phyloP scores from a whole-genome alignment of 495 filamentous ascomycete species.

The Sporormia fimetaria region DNA sequence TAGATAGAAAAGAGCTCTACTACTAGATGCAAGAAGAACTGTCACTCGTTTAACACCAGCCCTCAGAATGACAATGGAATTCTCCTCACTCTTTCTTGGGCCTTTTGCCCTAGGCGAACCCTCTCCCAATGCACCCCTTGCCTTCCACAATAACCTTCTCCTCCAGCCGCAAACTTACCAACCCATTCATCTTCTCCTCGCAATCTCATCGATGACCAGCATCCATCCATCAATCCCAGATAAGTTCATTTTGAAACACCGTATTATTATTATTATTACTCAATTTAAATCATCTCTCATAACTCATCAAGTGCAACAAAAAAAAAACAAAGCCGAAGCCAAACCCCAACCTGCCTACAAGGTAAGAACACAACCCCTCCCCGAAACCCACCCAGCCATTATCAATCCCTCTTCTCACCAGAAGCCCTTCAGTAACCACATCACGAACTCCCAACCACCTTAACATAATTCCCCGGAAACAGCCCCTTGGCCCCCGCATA shows the following conservation, averaged over 20 bases:
- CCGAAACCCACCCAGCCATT: background rate
- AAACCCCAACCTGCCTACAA: background rate
- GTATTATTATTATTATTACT: background rate
- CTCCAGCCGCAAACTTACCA: background rate
- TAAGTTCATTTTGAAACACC: background rate
- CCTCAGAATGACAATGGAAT: too few species aligned
- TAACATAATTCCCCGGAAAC: constrained; percentile 60
- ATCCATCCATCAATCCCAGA: background rate
- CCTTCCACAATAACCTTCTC: background rate
- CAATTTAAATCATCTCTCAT: background rate
- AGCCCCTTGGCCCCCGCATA: constrained; percentile 66
- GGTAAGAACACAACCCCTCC: background rate
- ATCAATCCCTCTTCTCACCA: background rate
- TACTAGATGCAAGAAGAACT: too few species aligned
- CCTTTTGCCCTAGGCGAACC: too few species aligned
- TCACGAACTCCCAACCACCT: constrained; percentile 24
- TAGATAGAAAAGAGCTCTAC: too few species aligned
- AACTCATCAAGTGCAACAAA: background rate
- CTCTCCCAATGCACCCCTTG: background rate
- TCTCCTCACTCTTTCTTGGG: too few species aligned
- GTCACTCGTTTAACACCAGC: too few species aligned
- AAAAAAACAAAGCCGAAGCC: background rate
- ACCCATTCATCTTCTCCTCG: background rate
- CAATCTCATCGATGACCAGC: background rate
- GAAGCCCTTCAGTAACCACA: background rate